Evolutionary conservation across 805 yeast genomes (phyloP), one percentile per base, ranked within the genome.

Genomic region (Saccharomycopsis schoenii): DNA sequence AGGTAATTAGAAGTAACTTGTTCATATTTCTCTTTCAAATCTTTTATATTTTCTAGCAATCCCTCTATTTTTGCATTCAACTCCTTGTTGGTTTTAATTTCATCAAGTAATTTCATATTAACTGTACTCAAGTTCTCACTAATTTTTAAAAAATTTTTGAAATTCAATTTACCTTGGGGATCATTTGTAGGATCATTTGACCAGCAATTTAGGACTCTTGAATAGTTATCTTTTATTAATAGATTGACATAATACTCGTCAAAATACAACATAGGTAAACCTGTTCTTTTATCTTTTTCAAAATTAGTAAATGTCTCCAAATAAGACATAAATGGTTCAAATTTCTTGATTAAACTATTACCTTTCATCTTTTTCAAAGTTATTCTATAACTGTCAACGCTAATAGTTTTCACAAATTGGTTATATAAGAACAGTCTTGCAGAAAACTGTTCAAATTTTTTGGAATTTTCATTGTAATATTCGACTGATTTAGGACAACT

Each of bases 191-290:
- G 96, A 67, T 84, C 89, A 64, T 84, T 86, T 41, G 83, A 84
- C 41, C 93, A 73, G 0, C 96, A 85, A 55, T 84, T 79, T 64
- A 80, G 80, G 34, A 94, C 82, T 61, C 97, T 78, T 37, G 77
- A 72, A 64, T 80, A 83, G 67, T 89, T 87, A 1, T 87, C 94
- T 64, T 83, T 84, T 52, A 94, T 74, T 58, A 91, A 73, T 10
- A 58, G 41, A 2, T 74, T 75, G 2, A 88, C 83, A 69, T 89
- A 89, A 1, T 77, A 72, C 0, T 80, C 69, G 61, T 85, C 86
- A 68, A 94, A 86, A 67, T 80, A 90, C 1, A 93, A 87, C 61
- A 83, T 82, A 0, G 98, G 99, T 51, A 93, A 78, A 1, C 99
- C 99, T 1, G 96, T 84, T 42, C n/a, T 42, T 1, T 83, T 85